These are phyloP conservation scores for Phytophthora citrophthora DNA, from an alignment of 352 stramenopile species.

Conservation along the genomic window DNA sequence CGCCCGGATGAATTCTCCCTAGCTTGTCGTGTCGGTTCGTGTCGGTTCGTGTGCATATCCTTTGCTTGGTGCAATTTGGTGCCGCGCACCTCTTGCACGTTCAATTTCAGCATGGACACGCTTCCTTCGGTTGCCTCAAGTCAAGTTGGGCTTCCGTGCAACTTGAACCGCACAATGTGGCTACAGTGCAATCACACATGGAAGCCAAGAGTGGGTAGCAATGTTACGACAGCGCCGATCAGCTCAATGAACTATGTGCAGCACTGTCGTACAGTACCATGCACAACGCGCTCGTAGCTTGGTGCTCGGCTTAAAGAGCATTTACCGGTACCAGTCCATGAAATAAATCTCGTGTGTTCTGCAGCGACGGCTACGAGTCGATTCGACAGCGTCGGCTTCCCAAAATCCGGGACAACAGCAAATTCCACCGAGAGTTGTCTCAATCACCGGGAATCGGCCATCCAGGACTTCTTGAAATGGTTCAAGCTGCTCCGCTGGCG, in stretches of 20 bases:
- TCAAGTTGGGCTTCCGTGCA: not conserved
- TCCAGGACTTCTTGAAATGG: constrained; percentile 7
- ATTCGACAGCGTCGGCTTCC: not conserved
- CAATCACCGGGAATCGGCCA: constrained; percentile 12
- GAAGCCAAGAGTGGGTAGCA: not conserved
- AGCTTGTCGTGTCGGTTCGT: constrained; percentile 6
- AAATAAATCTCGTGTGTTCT: too few relatives aligned
- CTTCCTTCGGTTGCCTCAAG: constrained; percentile 1
- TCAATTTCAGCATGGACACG: constrained; percentile 28
- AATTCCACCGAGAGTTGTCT: constrained; percentile 15
- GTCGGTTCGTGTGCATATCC: constrained; percentile 19
- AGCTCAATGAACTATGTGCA: not conserved
- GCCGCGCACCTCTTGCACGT: constrained; percentile 11
- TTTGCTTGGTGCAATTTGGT: constrained; percentile 9
- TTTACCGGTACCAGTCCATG: too few relatives aligned
- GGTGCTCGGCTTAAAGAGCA: too few relatives aligned
- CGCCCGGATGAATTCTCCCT: too few relatives aligned
- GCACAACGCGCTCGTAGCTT: not conserved
- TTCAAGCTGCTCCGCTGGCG: constrained; percentile 22
- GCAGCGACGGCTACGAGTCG: not conserved
- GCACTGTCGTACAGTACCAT: not conserved
- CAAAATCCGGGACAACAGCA: constrained; percentile 3
- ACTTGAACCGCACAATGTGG: not conserved
- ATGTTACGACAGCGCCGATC: not conserved
- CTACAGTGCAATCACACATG: not conserved